Percentiles rank a stretch among this genome's conserved stretches.
Conservation (phyloP, 108 stramenopile genomes). For the Bacterosira constricta region DNA sequence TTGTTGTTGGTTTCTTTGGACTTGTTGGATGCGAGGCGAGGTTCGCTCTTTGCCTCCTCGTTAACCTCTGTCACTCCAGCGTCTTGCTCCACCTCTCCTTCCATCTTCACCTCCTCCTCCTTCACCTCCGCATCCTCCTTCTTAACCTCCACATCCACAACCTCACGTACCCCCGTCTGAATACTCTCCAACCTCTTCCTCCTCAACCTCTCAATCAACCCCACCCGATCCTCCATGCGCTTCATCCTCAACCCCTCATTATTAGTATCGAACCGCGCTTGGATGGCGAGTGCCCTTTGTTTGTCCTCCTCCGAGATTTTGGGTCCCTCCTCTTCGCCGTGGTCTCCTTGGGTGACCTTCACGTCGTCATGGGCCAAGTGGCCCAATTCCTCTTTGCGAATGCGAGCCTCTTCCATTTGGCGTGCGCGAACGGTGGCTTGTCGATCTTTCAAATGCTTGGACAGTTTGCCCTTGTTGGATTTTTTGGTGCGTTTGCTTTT, state of each 20-base stretch:
- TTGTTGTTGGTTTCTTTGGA: too few relatives aligned
- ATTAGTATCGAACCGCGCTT: constrained; percentile 77
- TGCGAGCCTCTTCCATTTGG: constrained; percentile 71
- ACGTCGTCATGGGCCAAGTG: constrained; percentile 29
- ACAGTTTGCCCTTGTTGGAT: constrained; percentile 27
- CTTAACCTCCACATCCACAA: background rate
- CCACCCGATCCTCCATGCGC: constrained; percentile 70
- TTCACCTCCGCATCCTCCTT: constrained; percentile 8
- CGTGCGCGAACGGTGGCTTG: constrained; percentile 56
- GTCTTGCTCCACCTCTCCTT: too few relatives aligned
- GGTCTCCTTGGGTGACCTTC: background rate
- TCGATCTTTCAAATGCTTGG: constrained; percentile 51
- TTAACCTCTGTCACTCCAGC: too few relatives aligned
- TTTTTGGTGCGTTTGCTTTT: background rate
- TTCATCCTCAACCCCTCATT: constrained; percentile 69
- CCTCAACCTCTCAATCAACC: constrained; percentile 68
- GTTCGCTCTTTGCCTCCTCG: constrained; percentile 18
- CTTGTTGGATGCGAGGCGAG: too few relatives aligned
- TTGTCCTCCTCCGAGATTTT: constrained; percentile 64
- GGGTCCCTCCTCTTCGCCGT: constrained; percentile 1
- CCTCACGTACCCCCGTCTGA: constrained; percentile 14
- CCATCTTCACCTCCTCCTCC: too few relatives aligned
- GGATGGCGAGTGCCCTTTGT: constrained; percentile 74
- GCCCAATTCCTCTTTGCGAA: constrained; percentile 79
- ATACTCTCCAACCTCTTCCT: constrained; percentile 58